Evolutionary conservation across 371 early-diverging fungal species (phyloP).

Genomic region (Lichtheimia hyalospora): DNA sequence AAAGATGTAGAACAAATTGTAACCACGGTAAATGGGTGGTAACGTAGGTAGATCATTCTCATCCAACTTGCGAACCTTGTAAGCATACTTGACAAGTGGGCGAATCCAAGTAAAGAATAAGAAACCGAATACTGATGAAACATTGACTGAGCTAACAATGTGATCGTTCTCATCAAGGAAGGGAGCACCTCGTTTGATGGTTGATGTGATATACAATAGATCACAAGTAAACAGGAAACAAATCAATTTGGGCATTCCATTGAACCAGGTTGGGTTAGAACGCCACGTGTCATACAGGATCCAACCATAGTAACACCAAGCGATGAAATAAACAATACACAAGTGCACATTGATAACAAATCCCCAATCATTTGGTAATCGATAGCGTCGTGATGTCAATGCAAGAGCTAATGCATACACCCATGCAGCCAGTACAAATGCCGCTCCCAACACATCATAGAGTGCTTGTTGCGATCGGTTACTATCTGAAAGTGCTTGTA

Average conservation of each 20-base stretch:
- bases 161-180: constrained; percentile 35
- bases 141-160: constrained; percentile 14
- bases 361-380: constrained; percentile 36
- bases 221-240: constrained; percentile 22
- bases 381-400: constrained; percentile 20
- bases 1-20: constrained; percentile 33
- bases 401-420: constrained; percentile 24
- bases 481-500: constrained; percentile 4
- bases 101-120: constrained; percentile 20
- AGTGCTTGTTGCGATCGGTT: not conserved
- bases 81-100: constrained; percentile 31
- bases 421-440: constrained; percentile 25
- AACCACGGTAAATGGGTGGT: constrained; percentile 32
- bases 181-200: constrained; percentile 28
- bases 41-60: constrained; percentile 38
- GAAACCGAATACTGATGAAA: constrained; percentile 16
- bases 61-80: constrained; percentile 24
- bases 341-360: constrained; percentile 44
- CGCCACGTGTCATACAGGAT: not conserved
- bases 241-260: constrained; percentile 17
- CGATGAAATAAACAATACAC: constrained; percentile 21
- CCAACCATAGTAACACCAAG: constrained; percentile 12
- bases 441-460: constrained; percentile 6
- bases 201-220: constrained; percentile 29
- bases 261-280: constrained; percentile 3